A percentile compares a stretch with the other conserved stretches of the same genome.
These are phyloP conservation scores for Psilocybe azurescens DNA, from an alignment of 768 basidiomycete species.

Conservation along the genomic window DNA sequence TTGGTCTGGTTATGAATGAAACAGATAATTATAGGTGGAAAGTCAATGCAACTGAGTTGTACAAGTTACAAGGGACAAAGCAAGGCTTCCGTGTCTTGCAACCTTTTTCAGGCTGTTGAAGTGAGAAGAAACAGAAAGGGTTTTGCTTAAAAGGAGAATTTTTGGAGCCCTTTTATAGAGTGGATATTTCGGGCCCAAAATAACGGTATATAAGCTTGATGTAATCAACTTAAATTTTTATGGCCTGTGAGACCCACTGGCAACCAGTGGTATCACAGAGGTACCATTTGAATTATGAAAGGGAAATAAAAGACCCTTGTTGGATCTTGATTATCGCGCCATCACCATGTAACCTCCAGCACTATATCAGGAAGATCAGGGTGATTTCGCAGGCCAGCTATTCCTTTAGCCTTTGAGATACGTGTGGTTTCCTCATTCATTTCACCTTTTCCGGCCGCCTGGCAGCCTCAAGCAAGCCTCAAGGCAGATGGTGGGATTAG, in stretches of 20 bases:
- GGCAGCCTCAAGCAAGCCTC: neutral
- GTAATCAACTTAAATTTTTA: neutral
- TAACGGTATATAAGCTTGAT: neutral
- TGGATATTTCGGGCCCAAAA: neutral
- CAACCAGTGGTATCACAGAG: neutral
- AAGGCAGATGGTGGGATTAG: neutral
- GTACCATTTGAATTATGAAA: neutral
- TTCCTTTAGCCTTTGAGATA: neutral
- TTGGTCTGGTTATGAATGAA: neutral
- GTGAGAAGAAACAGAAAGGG: conserved; percentile 7
- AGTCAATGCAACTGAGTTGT: neutral
- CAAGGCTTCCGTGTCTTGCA: neutral
- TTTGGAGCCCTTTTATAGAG: conserved; percentile 9
- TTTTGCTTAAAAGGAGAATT: neutral
- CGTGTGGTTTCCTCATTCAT: neutral
- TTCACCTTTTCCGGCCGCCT: neutral
- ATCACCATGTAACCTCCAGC: neutral
- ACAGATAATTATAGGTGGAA: neutral
- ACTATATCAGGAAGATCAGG: neutral
- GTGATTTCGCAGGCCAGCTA: neutral
- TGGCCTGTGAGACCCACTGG: no score
- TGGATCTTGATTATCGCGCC: neutral
- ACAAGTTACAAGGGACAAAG: conserved; percentile 1
- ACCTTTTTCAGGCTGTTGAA: conserved; percentile 1
- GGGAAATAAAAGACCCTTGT: neutral